Evolutionary conservation across 192 early-diverging fungal species (phyloP), one percentile per base, ranked within the genome.

Genomic region (Neocallimastix lanati): DNA sequence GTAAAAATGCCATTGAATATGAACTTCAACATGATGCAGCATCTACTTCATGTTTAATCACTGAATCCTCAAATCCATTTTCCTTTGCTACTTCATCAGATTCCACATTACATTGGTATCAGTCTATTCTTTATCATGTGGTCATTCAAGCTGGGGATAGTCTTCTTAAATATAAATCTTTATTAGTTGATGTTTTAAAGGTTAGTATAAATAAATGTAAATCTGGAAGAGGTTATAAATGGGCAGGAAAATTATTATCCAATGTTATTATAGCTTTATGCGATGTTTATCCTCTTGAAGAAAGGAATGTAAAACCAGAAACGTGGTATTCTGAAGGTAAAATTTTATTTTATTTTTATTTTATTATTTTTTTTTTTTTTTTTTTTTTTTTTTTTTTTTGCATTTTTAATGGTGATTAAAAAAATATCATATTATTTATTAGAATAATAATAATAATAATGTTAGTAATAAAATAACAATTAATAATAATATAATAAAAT

Each of bases 101-200:
- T 81, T 84, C 92, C 0, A 88, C 85, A 13, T 82, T 94, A 29
- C 94, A 95, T 82, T 95, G 94, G 90, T 89, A 91, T 80, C 94
- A 95, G 77, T 84, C 82, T 27, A 89, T 94, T 36, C 77, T 94
- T 14, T 88, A 86, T 77, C 87, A 86, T 28, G 83, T 93, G 6
- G 76, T 92, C 11, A 79, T 81, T 28, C 80, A 83, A 21, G 78
- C 85, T 30, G 92, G 91, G 30, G 35, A 50, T 1, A 85, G 88
- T 15, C 50, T 90, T 4, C 84, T 93, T 14, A 76, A 83, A 33
- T 85, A 92, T 77, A 85, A 85, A 78, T 40, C 79, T 21, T 87
- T 91, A 28, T 77, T 93, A 15, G 36, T 89, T 13, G 84, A 84
- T 14, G 50, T 90, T 11, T 81, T 85, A 15, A 80, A 83, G 30